phyloP scores from a whole-genome alignment of 1,284 basidiomycete genomes.

The Naganishia albida region DNA sequence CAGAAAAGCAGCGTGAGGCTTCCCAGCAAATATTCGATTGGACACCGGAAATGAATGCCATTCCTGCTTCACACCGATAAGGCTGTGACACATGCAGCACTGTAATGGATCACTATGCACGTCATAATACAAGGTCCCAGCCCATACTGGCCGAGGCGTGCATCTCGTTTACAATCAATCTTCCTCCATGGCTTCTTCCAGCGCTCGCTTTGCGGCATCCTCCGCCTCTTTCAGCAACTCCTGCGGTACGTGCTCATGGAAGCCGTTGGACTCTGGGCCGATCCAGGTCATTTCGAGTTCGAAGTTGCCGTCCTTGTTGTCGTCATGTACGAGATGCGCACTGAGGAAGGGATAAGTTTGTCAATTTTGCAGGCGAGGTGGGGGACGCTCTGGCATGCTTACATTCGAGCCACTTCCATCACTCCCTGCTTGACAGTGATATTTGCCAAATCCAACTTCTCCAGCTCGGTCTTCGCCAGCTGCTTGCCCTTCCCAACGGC shows the following conservation, averaged over 20 bases:
- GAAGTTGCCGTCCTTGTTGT: conserved; percentile 83
- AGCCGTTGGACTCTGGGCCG: conserved; percentile 75
- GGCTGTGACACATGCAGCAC: not conserved
- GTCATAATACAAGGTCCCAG: conserved; percentile 5
- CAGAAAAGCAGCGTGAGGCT: conserved; percentile 3
- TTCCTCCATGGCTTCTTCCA: conserved; percentile 82
- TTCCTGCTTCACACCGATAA: not conserved
- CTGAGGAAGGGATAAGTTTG: conserved; percentile 55
- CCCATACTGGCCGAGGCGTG: not conserved
- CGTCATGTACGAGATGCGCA: conserved; percentile 96
- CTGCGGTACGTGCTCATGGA: conserved; percentile 79
- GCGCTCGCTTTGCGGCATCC: conserved; percentile 79
- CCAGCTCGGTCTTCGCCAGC: conserved; percentile 95
- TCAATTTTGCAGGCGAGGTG: not conserved
- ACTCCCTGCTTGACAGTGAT: conserved; percentile 82
- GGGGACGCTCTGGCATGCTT: conserved; percentile 50
- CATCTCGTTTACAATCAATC: conserved; percentile 44
- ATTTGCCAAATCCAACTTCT: conserved; percentile 78
- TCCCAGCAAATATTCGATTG: not conserved
- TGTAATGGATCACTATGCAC: not conserved
- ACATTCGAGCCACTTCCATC: conserved; percentile 92
- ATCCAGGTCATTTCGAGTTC: conserved; percentile 99
- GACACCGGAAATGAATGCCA: no score
- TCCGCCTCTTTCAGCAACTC: conserved; percentile 85
- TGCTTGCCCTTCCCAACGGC: conserved; percentile 96